Conservation (phyloP, 2,329 filamentous ascomycete species). For the Sporothrix phasma region DNA sequence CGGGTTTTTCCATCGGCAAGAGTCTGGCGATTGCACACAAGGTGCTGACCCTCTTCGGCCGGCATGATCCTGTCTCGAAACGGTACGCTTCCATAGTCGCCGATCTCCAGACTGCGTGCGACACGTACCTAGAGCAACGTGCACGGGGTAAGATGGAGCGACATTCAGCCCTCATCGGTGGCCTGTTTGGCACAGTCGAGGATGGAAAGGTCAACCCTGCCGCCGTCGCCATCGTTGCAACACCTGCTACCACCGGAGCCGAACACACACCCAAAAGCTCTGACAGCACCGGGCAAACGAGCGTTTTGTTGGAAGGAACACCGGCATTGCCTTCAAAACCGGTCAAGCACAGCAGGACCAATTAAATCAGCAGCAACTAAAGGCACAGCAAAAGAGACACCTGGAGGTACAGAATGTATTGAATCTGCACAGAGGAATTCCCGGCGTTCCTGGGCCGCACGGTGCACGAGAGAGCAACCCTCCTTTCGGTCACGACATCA, state of each 20-base stretch:
- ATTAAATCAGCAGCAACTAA: neutral
- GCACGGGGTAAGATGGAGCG: constrained; percentile 21
- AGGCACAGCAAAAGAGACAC: neutral
- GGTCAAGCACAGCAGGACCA: neutral
- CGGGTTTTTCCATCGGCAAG: constrained; percentile 25
- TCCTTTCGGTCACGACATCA: neutral
- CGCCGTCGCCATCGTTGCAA: neutral
- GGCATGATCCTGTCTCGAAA: constrained; percentile 21
- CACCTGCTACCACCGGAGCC: neutral
- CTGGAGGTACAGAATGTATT: neutral
- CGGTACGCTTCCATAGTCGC: constrained; percentile 21
- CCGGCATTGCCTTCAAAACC: neutral
- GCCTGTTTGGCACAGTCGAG: constrained; percentile 22
- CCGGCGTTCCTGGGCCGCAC: neutral
- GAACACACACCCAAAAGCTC: neutral
- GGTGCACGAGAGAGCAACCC: neutral
- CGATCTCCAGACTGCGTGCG: constrained; percentile 22
- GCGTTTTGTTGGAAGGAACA: neutral
- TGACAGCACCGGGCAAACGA: neutral
- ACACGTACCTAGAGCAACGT: constrained; percentile 19
- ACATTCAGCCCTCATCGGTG: constrained; percentile 20
- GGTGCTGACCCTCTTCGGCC: constrained; percentile 22
- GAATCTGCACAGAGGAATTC: neutral
- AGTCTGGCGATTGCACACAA: constrained; percentile 21
- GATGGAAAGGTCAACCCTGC: neutral